Evolutionary conservation across 345 rosid species (phyloP).

Genomic region (Linum usitatissimum): DNA sequence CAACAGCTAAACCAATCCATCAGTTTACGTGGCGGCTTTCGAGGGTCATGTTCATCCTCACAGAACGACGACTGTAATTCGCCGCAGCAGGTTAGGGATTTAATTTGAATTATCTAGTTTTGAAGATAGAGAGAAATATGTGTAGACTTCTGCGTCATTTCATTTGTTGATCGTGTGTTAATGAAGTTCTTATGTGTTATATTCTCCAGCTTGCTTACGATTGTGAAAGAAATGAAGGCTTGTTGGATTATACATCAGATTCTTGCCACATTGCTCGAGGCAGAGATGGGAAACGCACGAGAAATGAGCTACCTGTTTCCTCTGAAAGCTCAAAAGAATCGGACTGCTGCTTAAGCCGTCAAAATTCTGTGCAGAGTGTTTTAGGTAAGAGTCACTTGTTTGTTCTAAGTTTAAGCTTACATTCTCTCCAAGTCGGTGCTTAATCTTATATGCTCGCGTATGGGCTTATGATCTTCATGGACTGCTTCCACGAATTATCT

Average conservation of each 20-base stretch:
- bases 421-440: neutral
- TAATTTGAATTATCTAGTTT: neutral
- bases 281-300: conserved; percentile 16
- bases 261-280: conserved; percentile 13
- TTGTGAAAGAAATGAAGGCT: conserved; percentile 24
- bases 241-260: conserved; percentile 31
- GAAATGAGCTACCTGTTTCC: conserved; percentile 18
- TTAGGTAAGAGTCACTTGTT: conserved; percentile 33
- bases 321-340: conserved; percentile 16
- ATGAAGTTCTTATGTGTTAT: neutral
- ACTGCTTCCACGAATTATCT: neutral
- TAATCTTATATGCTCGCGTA: neutral
- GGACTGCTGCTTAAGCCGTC: conserved; percentile 12
- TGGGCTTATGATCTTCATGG: neutral
- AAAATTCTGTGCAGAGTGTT: conserved; percentile 16
- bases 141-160: conserved; percentile 4
- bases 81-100: conserved; percentile 34
- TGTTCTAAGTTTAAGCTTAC: neutral
- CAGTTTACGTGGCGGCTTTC: conserved; percentile 15
- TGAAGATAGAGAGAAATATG: neutral
- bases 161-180: neutral
- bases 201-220: conserved; percentile 32
- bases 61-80: conserved; percentile 17
- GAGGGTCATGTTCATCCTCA: conserved; percentile 16
- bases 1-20: conserved; percentile 38